phyloP scores from a whole-genome alignment of 495 filamentous ascomycete genomes.

The Talaromyces nanjingensis region DNA sequence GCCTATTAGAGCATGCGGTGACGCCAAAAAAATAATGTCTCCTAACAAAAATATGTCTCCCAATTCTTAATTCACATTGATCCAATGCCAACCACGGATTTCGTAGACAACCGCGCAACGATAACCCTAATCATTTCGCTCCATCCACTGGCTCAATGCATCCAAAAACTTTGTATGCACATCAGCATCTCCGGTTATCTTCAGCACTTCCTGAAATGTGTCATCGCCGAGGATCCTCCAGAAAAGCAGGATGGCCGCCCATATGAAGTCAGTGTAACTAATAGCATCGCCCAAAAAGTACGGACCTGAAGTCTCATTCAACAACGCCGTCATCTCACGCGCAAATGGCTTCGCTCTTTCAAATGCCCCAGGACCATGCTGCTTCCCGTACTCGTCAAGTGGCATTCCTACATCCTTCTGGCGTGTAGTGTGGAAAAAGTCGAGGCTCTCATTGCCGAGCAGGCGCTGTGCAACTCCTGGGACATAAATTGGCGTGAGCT shows the following conservation, averaged over 20 bases:
- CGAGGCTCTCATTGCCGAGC: slow-evolving; percentile 28
- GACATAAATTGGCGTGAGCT: slow-evolving; percentile 22
- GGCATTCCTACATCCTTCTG: slow-evolving; percentile 31
- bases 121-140: slow-evolving; percentile 7
- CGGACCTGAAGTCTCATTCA: slow-evolving; percentile 44
- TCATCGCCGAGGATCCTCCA: slow-evolving; percentile 25
- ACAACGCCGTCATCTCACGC: slow-evolving; percentile 32
- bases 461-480: slow-evolving; percentile 27
- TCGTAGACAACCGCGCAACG: background rate
- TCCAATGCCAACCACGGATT: background rate
- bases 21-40: background rate
- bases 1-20: background rate
- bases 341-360: slow-evolving; percentile 24
- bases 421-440: slow-evolving; percentile 41
- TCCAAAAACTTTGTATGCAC: slow-evolving; percentile 30
- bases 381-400: slow-evolving; percentile 31
- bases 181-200: slow-evolving; percentile 23
- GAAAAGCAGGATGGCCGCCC: slow-evolving; percentile 27
- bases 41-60: background rate
- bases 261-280: slow-evolving; percentile 30
- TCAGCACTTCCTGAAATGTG: slow-evolving; percentile 22
- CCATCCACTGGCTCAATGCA: slow-evolving; percentile 29
- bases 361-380: slow-evolving; percentile 32
- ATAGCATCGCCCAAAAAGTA: slow-evolving; percentile 33
- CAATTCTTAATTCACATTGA: too few relatives aligned